phyloP scores from a whole-genome alignment of 257 asterid genomes.

The Ehretia macrophylla region DNA sequence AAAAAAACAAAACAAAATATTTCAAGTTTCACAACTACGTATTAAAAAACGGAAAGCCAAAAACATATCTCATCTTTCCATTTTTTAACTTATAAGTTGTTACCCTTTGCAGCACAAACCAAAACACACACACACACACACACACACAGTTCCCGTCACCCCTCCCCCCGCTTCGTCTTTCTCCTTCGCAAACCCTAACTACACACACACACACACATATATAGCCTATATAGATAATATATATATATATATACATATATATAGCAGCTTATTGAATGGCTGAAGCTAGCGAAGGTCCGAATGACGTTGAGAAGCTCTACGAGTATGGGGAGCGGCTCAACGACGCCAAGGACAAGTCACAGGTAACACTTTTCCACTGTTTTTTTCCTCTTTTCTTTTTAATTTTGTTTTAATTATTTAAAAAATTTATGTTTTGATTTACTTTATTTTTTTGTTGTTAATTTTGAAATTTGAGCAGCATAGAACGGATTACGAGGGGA shows the following conservation, averaged over 20 bases:
- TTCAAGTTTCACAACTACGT: no score
- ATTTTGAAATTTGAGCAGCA: constrained; percentile 34
- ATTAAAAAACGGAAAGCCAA: no score
- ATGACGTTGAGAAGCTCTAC: constrained; percentile 83
- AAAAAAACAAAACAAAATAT: no score
- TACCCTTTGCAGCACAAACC: no score
- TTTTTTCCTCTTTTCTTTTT: neutral
- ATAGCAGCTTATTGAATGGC: constrained; percentile 29
- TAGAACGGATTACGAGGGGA: constrained; percentile 69
- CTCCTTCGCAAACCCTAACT: neutral
- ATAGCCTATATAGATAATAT: no score
- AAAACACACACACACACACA: no score
- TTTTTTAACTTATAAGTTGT: no score
- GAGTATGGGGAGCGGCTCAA: constrained; percentile 75
- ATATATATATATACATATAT: no score
- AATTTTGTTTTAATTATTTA: neutral
- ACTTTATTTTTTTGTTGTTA: neutral
- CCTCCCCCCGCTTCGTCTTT: no score
- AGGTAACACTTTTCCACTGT: constrained; percentile 32
- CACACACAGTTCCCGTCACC: no score
- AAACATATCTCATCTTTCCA: no score
- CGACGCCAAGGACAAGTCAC: constrained; percentile 77
- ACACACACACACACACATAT: no score
- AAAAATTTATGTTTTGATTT: neutral
- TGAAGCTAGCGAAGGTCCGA: constrained; percentile 47